A percentile compares a stretch with the other conserved stretches of the same genome.
Conservation (phyloP, 2,329 filamentous ascomycete genomes). For the Aspergillus novoparasiticus region DNA sequence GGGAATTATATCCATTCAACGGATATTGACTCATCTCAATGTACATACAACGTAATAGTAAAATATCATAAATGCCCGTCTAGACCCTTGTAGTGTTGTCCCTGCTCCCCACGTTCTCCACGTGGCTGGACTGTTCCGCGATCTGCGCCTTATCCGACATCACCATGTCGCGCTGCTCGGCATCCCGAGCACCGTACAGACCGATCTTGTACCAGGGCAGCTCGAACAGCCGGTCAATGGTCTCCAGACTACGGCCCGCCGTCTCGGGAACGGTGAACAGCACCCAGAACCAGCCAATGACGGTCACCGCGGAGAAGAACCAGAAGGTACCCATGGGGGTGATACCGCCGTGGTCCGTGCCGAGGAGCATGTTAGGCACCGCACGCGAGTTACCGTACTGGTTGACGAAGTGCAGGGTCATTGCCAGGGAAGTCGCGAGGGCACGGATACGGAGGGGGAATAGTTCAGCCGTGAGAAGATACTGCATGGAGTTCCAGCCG, state of each 20-base stretch:
- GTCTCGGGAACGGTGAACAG: conserved; percentile 75
- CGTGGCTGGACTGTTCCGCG: conserved; percentile 10
- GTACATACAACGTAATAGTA: neutral
- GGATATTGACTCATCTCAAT: neutral
- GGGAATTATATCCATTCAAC: neutral
- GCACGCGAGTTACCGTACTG: conserved; percentile 77
- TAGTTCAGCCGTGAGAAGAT: conserved; percentile 75
- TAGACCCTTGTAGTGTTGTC: conserved; percentile 25
- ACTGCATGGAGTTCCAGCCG: conserved; percentile 77
- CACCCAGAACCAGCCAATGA: conserved; percentile 70
- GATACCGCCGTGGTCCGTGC: conserved; percentile 40
- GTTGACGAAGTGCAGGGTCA: conserved; percentile 78
- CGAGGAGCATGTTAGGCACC: conserved; percentile 72
- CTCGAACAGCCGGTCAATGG: conserved; percentile 71
- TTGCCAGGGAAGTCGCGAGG: conserved; percentile 69
- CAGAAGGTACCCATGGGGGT: conserved; percentile 71
- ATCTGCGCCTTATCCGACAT: conserved; percentile 29
- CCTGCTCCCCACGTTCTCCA: neutral
- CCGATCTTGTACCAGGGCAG: conserved; percentile 77
- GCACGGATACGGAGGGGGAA: conserved; percentile 75
- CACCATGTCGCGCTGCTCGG: conserved; percentile 29
- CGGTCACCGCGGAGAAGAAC: conserved; percentile 71
- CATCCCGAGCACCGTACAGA: conserved; percentile 36
- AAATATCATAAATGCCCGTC: neutral
- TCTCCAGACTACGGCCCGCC: conserved; percentile 57